phyloP scores from a whole-genome alignment of 352 stramenopile genomes.

The Globisporangium uncinulatum region DNA sequence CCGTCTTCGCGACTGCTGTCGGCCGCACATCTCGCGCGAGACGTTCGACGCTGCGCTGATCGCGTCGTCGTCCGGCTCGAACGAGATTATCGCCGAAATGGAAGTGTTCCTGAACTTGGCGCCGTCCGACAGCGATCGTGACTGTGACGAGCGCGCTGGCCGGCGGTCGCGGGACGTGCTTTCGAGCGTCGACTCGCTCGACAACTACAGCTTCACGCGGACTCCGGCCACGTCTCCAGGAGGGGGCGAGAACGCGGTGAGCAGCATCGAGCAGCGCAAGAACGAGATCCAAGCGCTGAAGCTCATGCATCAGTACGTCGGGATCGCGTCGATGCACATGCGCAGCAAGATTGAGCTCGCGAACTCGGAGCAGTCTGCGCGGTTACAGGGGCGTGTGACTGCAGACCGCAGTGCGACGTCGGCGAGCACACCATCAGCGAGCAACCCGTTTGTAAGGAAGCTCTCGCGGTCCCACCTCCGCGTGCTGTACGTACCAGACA shows the following conservation, averaged over 20 bases:
- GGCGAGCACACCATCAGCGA: conserved; percentile 18
- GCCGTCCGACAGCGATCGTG: conserved; percentile 24
- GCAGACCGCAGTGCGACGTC: conserved; percentile 24
- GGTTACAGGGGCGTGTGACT: conserved; percentile 49
- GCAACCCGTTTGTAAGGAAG: conserved; percentile 49
- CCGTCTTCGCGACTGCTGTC: conserved; percentile 56
- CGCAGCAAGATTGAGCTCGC: conserved; percentile 83
- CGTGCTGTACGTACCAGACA: conserved; percentile 57
- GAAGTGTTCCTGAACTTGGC: conserved; percentile 28
- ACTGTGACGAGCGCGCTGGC: conserved; percentile 13
- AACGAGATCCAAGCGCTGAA: conserved; percentile 76
- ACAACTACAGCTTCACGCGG: conserved; percentile 39
- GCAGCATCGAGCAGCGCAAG: conserved; percentile 62
- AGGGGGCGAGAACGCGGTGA: conserved; percentile 3
- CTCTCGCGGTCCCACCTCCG: conserved; percentile 52
- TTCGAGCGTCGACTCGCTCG: conserved; percentile 63
- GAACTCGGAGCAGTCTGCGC: conserved; percentile 68
- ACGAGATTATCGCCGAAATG: conserved; percentile 54
- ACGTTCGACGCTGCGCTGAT: conserved; percentile 80
- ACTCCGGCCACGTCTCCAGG: conserved; percentile 3
- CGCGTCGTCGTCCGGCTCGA: conserved; percentile 41
- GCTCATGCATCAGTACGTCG: conserved; percentile 86
- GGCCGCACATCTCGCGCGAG: conserved; percentile 70
- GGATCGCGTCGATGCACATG: conserved; percentile 87
- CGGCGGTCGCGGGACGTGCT: conserved; percentile 38